phyloP scores from a whole-genome alignment of 2,329 filamentous ascomycete species.

The Fusarium sp. region DNA sequence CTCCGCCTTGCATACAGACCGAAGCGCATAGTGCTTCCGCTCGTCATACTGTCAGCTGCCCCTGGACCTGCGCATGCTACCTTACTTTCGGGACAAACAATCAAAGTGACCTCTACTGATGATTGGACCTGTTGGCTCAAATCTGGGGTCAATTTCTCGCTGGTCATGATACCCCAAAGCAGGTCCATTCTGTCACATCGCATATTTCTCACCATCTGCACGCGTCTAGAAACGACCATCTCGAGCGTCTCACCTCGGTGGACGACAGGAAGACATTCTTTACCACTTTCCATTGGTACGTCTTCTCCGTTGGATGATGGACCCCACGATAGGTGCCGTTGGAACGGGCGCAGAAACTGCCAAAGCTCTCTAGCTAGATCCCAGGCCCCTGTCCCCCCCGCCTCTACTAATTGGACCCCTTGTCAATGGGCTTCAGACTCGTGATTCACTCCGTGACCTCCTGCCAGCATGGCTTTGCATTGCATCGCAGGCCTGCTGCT shows the following conservation, averaged over 20 bases:
- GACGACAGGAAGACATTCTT: slow-evolving; percentile 23
- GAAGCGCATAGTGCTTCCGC: slow-evolving; percentile 9
- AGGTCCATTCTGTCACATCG: slow-evolving; percentile 29
- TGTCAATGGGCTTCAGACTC: slow-evolving; percentile 22
- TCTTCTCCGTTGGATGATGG: slow-evolving; percentile 22
- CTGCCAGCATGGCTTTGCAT: slow-evolving; percentile 23
- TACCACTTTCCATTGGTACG: slow-evolving; percentile 14
- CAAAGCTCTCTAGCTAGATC: slow-evolving; percentile 13
- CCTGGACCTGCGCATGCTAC: slow-evolving; percentile 14
- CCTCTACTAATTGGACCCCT: slow-evolving; percentile 11
- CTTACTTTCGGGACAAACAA: slow-evolving; percentile 25
- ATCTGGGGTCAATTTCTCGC: slow-evolving; percentile 12
- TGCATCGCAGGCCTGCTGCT: slow-evolving; percentile 31
- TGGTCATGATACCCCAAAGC: slow-evolving; percentile 29
- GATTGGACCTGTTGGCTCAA: slow-evolving; percentile 27
- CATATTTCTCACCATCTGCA: slow-evolving; percentile 29
- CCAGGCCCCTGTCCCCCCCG: slow-evolving; percentile 11
- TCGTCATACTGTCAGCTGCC: slow-evolving; percentile 24
- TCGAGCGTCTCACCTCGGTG: slow-evolving; percentile 18
- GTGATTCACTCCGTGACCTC: slow-evolving; percentile 31
- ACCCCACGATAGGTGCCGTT: slow-evolving; percentile 40
- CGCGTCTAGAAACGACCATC: slow-evolving; percentile 25
- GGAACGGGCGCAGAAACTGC: slow-evolving; percentile 37
- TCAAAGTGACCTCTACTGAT: slow-evolving; percentile 12
- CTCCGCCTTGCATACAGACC: slow-evolving; percentile 21